phyloP scores from a whole-genome alignment of 768 basidiomycete species.

The Xerocomellus amylosporus region DNA sequence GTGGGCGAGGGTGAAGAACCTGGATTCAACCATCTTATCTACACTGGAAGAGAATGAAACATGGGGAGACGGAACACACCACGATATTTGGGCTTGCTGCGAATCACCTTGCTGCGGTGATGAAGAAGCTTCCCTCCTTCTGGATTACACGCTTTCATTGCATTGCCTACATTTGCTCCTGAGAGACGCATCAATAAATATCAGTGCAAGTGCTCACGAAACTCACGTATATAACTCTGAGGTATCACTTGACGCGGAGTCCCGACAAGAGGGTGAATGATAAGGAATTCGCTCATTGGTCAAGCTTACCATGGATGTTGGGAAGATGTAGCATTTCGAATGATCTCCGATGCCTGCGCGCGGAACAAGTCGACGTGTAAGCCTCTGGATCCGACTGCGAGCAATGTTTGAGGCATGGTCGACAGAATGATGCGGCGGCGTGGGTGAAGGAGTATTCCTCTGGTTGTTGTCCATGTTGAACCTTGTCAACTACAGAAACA shows the following conservation, averaged over 20 bases:
- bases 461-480: not conserved
- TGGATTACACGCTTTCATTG: not conserved
- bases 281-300: not conserved
- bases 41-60: not conserved
- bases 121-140: not conserved
- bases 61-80: not conserved
- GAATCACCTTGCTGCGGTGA: not conserved
- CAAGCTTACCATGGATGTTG: not conserved
- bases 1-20: not conserved
- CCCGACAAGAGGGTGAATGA: not conserved
- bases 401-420: not conserved
- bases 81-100: not conserved
- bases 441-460: not conserved
- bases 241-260: not conserved
- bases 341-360: not conserved
- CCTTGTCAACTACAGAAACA: conserved; percentile 45
- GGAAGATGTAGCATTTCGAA: not conserved
- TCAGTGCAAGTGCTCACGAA: not conserved
- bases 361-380: not conserved
- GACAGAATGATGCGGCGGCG: not conserved
- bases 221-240: not conserved
- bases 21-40: not conserved
- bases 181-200: not conserved
- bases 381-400: not conserved
- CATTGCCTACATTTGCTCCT: not conserved